These are phyloP conservation scores for Brasilioporus rufonigricans DNA, from an alignment of 768 basidiomycete genomes.

Conservation along the genomic window DNA sequence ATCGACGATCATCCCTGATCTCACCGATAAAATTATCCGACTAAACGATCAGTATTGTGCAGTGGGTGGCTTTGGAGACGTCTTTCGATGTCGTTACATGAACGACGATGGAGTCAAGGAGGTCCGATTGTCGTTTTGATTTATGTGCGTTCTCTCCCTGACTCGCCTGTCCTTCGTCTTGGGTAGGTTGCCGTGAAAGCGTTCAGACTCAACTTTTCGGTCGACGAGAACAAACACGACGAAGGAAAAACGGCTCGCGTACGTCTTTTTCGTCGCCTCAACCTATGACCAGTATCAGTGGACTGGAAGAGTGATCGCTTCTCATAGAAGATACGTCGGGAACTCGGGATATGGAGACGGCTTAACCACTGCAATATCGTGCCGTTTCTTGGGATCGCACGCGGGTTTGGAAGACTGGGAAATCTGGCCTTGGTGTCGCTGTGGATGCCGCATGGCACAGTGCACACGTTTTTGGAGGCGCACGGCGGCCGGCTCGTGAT, in stretches of 20 bases:
- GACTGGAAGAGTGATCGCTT: background rate
- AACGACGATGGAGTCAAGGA: background rate
- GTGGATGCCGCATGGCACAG: constrained; percentile 9
- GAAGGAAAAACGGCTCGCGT: background rate
- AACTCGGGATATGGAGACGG: constrained; percentile 8
- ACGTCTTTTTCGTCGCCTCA: background rate
- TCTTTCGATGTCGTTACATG: constrained; percentile 1
- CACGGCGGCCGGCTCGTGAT: background rate
- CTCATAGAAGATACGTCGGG: constrained; percentile 2
- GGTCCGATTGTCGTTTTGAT: background rate
- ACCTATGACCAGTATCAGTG: too few species aligned
- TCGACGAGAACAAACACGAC: background rate
- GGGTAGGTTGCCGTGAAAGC: constrained; percentile 9
- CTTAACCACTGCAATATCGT: constrained; percentile 2
- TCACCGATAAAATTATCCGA: background rate
- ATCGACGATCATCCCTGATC: background rate
- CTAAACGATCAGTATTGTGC: background rate
- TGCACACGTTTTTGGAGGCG: background rate
- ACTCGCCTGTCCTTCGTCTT: background rate
- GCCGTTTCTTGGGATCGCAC: constrained; percentile 1
- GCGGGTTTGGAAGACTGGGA: constrained; percentile 7
- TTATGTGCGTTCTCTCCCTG: background rate
- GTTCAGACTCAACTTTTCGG: constrained; percentile 5
- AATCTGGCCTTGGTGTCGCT: constrained; percentile 2
- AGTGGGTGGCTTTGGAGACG: constrained; percentile 6